These are phyloP conservation scores for Friedmanniomyces endolithicus DNA, from an alignment of 495 filamentous ascomycete species.

Conservation along the genomic window DNA sequence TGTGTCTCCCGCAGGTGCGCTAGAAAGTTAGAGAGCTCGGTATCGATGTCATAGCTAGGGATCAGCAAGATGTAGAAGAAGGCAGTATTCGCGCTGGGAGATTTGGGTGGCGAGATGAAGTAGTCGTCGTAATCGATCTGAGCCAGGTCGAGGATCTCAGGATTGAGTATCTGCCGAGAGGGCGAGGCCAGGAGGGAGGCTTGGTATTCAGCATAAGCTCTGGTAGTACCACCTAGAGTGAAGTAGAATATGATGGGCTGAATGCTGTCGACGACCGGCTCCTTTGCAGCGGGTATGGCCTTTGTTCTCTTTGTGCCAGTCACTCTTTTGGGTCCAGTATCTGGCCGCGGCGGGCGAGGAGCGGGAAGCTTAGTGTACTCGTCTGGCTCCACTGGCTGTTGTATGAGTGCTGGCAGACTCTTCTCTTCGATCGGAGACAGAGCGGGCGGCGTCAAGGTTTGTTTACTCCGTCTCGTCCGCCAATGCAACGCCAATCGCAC, in stretches of 20 bases:
- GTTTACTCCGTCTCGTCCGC: constrained; percentile 9
- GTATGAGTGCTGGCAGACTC: constrained; percentile 4
- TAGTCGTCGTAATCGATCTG: constrained; percentile 84
- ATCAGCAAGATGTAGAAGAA: constrained; percentile 74
- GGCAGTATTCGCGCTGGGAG: constrained; percentile 35
- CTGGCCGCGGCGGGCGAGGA: neutral
- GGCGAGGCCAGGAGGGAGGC: constrained; percentile 33
- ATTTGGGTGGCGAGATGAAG: constrained; percentile 50
- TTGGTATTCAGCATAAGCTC: constrained; percentile 49
- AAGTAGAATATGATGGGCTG: constrained; percentile 80
- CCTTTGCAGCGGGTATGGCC: constrained; percentile 17
- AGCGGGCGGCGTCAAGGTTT: constrained; percentile 8
- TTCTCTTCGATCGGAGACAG: constrained; percentile 19
- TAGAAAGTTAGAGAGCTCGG: constrained; percentile 67
- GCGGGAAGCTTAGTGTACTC: neutral
- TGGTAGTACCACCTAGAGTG: constrained; percentile 69
- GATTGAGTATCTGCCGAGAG: constrained; percentile 35
- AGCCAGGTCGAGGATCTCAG: constrained; percentile 65
- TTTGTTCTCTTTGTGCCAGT: constrained; percentile 22
- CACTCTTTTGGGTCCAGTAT: constrained; percentile 28
- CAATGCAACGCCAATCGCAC: constrained; percentile 19
- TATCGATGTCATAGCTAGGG: constrained; percentile 88
- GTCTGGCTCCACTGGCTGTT: neutral
- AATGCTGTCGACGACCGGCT: constrained; percentile 26
- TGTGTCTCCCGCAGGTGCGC: constrained; percentile 80